These are phyloP conservation scores for Cyphellophora europaea DNA, from an alignment of 2,329 filamentous ascomycete species.

Conservation along the genomic window DNA sequence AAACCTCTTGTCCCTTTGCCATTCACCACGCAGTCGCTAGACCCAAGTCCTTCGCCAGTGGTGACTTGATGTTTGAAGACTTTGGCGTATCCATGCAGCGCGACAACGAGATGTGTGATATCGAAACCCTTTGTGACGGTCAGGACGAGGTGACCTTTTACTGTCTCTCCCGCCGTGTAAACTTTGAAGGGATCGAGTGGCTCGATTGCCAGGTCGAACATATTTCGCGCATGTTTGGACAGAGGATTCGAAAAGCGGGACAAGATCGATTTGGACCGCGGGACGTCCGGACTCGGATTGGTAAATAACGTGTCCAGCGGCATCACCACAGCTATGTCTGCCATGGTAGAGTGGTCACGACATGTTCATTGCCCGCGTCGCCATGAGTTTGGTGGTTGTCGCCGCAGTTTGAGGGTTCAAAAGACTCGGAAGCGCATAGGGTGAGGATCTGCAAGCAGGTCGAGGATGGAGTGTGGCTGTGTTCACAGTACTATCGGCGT, in stretches of 20 bases:
- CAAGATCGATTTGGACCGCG: slow-evolving; percentile 36
- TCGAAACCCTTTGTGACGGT: slow-evolving; percentile 51
- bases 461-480: neutral
- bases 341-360: slow-evolving; percentile 9
- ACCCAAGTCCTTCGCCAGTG: slow-evolving; percentile 43
- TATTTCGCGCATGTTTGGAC: slow-evolving; percentile 42
- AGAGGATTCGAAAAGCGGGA: slow-evolving; percentile 49
- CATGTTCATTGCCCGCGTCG: too few relatives aligned
- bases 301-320: slow-evolving; percentile 22
- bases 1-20: slow-evolving; percentile 43
- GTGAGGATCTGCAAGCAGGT: too few relatives aligned
- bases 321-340: slow-evolving; percentile 14
- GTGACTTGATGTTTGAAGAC: slow-evolving; percentile 54
- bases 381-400: too few relatives aligned
- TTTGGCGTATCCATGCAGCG: slow-evolving; percentile 55
- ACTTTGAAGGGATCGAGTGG: slow-evolving; percentile 54
- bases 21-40: slow-evolving; percentile 40
- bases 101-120: slow-evolving; percentile 55
- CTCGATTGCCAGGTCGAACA: slow-evolving; percentile 53
- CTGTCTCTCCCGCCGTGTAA: slow-evolving; percentile 53
- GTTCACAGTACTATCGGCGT: too few relatives aligned
- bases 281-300: slow-evolving; percentile 31
- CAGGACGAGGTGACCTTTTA: slow-evolving; percentile 51
- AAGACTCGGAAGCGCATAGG: too few relatives aligned
- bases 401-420: too few relatives aligned